These are phyloP conservation scores for Luvunga scandens DNA, from an alignment of 345 rosid species.

Conservation along the genomic window DNA sequence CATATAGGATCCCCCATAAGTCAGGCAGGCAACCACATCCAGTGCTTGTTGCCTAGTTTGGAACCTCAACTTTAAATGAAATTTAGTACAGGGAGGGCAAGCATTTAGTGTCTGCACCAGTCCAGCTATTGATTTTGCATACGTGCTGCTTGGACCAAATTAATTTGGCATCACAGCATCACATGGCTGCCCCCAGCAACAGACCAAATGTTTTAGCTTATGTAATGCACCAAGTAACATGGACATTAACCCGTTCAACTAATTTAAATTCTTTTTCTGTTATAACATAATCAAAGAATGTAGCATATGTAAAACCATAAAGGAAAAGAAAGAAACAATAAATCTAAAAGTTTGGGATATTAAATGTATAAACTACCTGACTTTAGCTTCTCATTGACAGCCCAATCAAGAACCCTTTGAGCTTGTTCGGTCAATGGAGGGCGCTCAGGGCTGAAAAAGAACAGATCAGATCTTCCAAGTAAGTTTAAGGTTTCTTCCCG, in stretches of 20 bases:
- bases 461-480: conserved; percentile 83
- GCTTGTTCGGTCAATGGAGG: conserved; percentile 88
- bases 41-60: not conserved
- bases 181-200: not conserved
- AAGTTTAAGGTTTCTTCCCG: conserved; percentile 63
- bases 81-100: not conserved
- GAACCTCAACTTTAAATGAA: not conserved
- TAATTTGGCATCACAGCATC: not conserved
- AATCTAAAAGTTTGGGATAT: not conserved
- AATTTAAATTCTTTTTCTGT: not conserved
- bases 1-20: not conserved
- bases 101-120: not conserved
- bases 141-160: not conserved
- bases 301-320: not conserved
- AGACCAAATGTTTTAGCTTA: not conserved
- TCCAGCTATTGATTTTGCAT: not conserved
- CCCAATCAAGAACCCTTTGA: conserved; percentile 82
- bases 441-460: conserved; percentile 69
- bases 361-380: conserved; percentile 50
- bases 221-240: not conserved
- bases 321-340: not conserved
- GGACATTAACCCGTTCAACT: not conserved
- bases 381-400: conserved; percentile 75
- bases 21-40: not conserved
- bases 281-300: not conserved